Conservation (phyloP, 352 stramenopile genomes). For the Phytophthora chlamydospora region DNA sequence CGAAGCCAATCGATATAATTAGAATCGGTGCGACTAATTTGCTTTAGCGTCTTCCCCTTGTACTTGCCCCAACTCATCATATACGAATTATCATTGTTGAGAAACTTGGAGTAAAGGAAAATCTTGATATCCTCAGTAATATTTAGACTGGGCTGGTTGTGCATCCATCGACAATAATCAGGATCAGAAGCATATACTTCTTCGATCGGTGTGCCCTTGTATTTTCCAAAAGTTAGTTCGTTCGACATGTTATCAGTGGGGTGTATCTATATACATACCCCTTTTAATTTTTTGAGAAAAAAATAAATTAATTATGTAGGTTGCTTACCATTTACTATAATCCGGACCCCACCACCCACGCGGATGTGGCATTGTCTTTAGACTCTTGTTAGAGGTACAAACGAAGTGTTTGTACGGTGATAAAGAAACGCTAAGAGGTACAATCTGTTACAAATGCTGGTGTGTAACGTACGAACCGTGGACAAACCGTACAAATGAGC, state of each 20-base stretch:
- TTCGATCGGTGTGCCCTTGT: conserved; percentile 12
- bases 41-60: conserved; percentile 3
- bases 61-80: conserved; percentile 20
- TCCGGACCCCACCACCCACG: too few species aligned
- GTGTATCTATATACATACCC: conserved; percentile 27
- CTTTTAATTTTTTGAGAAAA: conserved; percentile 22
- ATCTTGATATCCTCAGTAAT: conserved; percentile 10
- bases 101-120: conserved; percentile 14
- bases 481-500: background rate
- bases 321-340: too few species aligned
- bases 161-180: conserved; percentile 16
- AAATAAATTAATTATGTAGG: conserved; percentile 15
- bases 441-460: too few species aligned
- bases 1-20: conserved; percentile 19
- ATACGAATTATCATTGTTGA: conserved; percentile 6
- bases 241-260: conserved; percentile 18
- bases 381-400: conserved; percentile 3
- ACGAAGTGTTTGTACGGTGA: background rate
- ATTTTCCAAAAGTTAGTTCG: conserved; percentile 33
- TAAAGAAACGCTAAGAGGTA: background rate
- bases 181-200: conserved; percentile 21
- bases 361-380: too few species aligned
- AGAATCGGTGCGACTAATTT: conserved; percentile 9
- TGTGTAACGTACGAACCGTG: background rate
- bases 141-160: conserved; percentile 4